A percentile compares a stretch with the other conserved stretches of the same genome.
phyloP scores from a whole-genome alignment of 225 moss, liverwort and hornwort genomes.

The Sphagnum contortum region DNA sequence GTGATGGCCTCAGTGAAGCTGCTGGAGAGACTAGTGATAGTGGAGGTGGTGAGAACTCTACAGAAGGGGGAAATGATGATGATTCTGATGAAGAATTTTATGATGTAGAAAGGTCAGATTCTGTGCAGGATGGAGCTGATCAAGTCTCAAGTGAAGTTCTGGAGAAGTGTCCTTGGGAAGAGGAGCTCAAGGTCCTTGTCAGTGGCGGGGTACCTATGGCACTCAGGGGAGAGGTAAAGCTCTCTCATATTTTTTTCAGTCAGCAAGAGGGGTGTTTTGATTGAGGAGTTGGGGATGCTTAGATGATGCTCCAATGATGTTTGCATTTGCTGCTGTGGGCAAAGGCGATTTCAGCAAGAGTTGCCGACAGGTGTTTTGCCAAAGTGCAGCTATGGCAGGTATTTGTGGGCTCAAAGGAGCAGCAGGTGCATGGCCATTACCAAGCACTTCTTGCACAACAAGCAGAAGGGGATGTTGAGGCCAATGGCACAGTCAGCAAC shows the following conservation, averaged over 20 bases:
- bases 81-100: constrained; percentile 46
- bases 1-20: neutral
- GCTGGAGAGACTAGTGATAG: constrained; percentile 1
- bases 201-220: constrained; percentile 31
- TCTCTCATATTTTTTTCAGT: neutral
- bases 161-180: constrained; percentile 7
- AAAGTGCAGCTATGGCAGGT: constrained; percentile 38
- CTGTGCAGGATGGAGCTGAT: neutral
- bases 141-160: neutral
- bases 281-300: neutral
- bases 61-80: constrained; percentile 6
- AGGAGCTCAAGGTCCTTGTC: constrained; percentile 38
- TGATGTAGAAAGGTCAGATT: constrained; percentile 5
- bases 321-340: neutral
- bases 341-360: neutral
- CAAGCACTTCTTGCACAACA: constrained; percentile 18
- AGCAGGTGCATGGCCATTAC: constrained; percentile 29
- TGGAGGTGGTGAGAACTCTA: neutral
- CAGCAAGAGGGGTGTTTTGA: too few relatives aligned
- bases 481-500: neutral
- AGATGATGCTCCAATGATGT: neutral
- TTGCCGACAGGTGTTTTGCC: neutral
- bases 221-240: constrained; percentile 39
- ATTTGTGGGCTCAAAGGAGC: constrained; percentile 40
- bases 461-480: constrained; percentile 8